These are phyloP conservation scores for Apiotrichum brassicae DNA, from an alignment of 1,284 basidiomycete genomes.

Conservation along the genomic window DNA sequence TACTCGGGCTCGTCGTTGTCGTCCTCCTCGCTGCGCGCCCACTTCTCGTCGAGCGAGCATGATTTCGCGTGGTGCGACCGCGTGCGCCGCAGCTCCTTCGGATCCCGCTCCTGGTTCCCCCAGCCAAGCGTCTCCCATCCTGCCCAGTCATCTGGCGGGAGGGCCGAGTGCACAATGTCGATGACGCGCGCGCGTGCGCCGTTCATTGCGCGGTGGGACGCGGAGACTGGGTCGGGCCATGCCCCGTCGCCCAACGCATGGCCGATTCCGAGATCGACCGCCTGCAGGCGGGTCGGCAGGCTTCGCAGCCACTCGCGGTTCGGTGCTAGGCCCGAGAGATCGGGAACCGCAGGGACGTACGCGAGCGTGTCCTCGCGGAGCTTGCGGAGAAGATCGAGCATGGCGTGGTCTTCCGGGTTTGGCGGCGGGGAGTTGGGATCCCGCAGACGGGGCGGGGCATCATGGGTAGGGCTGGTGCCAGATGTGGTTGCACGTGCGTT, in stretches of 20 bases:
- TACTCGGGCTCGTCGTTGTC: slow-evolving; percentile 44
- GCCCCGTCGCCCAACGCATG: slow-evolving; percentile 3
- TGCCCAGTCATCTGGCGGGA: slow-evolving; percentile 46
- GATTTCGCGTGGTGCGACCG: slow-evolving; percentile 5
- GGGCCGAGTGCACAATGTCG: slow-evolving; percentile 34
- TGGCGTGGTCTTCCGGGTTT: slow-evolving; percentile 2
- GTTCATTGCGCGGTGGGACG: slow-evolving; percentile 20
- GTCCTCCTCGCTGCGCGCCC: slow-evolving; percentile 23
- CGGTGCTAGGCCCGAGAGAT: slow-evolving; percentile 7
- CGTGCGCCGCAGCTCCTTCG: not conserved
- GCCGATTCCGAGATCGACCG: slow-evolving; percentile 27
- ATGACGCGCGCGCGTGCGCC: slow-evolving; percentile 34
- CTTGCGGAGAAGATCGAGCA: slow-evolving; percentile 33
- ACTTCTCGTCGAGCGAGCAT: slow-evolving; percentile 12
- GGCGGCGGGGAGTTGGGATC: not conserved
- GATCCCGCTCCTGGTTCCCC: slow-evolving; percentile 16
- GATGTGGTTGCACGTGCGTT: not conserved
- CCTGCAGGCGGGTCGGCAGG: slow-evolving; percentile 29
- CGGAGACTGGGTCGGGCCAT: slow-evolving; percentile 13
- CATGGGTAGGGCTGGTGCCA: not conserved
- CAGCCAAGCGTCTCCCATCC: slow-evolving; percentile 47
- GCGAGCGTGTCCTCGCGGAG: slow-evolving; percentile 41
- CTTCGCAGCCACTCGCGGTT: slow-evolving; percentile 32
- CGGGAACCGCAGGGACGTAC: slow-evolving; percentile 22
- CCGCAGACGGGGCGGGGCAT: not conserved